Evolutionary conservation across 2,329 filamentous ascomycete species (phyloP), one percentile per base, ranked within the genome.

Genomic region (Elsinoe fawcettii): DNA sequence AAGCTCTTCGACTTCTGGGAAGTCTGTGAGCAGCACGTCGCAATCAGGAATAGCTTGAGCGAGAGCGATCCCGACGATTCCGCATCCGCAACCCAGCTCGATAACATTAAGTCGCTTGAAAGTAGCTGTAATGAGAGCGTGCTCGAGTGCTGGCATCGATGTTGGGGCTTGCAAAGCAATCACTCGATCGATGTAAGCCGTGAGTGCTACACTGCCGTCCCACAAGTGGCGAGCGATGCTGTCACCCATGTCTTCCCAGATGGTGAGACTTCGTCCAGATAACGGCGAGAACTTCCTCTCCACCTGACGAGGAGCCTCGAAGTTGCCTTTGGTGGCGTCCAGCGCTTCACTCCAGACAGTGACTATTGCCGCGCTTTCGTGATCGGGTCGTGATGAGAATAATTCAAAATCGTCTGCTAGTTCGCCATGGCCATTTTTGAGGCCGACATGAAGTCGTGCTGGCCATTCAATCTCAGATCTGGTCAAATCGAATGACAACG

Each of bases 181-280:
- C 5, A 73, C 69, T 53, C 73, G 67, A 47, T 77, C 72, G 54
- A 83, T 70, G 58, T 78, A 77, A 43, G 78, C 76, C 2, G 80
- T 73, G 30, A 82, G 74, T n/a, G 78, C 75, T 16, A 84, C 71
- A 39, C 80, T 81, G 36, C 80, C 82, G 68, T 85, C 82, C 85
- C 85, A 88, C 51, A 88, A 76, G 71, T 88, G 85, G 41, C 84
- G 75, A 5, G 85, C 85, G 64, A 88, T 88, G 66, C 83, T 86
- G 65, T 88, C 85, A 3, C 85, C 84, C 0, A 83, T 86, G 64
- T 88, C 85, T 66, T 88, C 85, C 74, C 80, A 84, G 44, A 88
- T 79, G 32, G 69, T 69, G 8, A 84, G 63, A 4, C 66, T 65
- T 5, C 71, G 63, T 20, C 71, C 68, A 34, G 69, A 66, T 4